These are phyloP conservation scores for Trypanosoma rangeli DNA, from an alignment of 208 protist species.

Conservation along the genomic window DNA sequence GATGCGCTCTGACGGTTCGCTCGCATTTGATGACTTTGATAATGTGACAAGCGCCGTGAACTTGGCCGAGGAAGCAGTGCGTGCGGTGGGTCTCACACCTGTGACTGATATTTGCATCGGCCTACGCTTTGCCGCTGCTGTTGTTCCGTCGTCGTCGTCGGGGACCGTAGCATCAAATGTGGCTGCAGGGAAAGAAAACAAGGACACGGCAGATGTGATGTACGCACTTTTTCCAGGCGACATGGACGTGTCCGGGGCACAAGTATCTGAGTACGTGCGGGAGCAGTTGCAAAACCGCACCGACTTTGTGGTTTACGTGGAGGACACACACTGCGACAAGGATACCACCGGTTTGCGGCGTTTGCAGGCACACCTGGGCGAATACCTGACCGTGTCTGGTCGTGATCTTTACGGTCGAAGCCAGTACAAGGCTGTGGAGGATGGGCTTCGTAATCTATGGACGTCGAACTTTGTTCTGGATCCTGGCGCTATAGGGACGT, in stretches of 20 bases:
- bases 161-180: conserved; percentile 2
- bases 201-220: conserved; percentile 30
- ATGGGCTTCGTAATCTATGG: conserved; percentile 24
- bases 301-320: conserved; percentile 50
- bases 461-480: conserved; percentile 32
- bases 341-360: conserved; percentile 51
- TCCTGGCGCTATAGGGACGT: conserved; percentile 15
- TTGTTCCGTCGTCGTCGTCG: not conserved
- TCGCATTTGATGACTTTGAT: conserved; percentile 50
- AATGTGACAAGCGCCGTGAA: conserved; percentile 39
- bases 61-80: conserved; percentile 37
- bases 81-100: conserved; percentile 33
- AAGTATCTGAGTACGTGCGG: conserved; percentile 69
- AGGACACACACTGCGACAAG: conserved; percentile 64
- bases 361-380: conserved; percentile 40
- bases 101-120: conserved; percentile 44
- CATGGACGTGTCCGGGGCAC: conserved; percentile 58
- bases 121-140: conserved; percentile 31
- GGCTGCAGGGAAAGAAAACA: conserved; percentile 17
- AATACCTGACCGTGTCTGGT: conserved; percentile 25
- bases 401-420: conserved; percentile 14
- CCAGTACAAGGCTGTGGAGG: not conserved
- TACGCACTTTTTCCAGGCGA: conserved; percentile 74
- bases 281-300: conserved; percentile 50
- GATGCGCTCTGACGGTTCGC: conserved; percentile 31